These are phyloP conservation scores for Phytophthora foliorum DNA, from an alignment of 352 stramenopile genomes.

Conservation along the genomic window DNA sequence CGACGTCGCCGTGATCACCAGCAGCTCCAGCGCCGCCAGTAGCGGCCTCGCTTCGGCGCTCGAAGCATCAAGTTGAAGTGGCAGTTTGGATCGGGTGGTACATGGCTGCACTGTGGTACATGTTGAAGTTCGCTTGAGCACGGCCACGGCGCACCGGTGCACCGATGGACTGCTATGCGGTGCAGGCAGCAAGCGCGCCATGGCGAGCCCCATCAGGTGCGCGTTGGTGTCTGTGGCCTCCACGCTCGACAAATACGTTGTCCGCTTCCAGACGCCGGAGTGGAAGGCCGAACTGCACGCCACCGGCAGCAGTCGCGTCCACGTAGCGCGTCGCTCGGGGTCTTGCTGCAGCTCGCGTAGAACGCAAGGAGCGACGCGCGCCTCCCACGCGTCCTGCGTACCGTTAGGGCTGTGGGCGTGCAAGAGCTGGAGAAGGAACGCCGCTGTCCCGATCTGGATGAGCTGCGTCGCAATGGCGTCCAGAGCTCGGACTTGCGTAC, in stretches of 20 bases:
- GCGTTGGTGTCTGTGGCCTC: conserved; percentile 63
- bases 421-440: conserved; percentile 49
- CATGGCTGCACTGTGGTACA: neutral
- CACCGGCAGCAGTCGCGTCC: conserved; percentile 48
- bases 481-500: conserved; percentile 28
- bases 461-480: conserved; percentile 36
- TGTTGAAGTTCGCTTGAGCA: conserved; percentile 21
- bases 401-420: conserved; percentile 21
- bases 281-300: conserved; percentile 59
- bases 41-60: conserved; percentile 12
- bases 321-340: conserved; percentile 23
- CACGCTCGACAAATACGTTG: conserved; percentile 37
- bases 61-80: conserved; percentile 23
- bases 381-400: conserved; percentile 14
- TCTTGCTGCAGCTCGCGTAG: conserved; percentile 21
- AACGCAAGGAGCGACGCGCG: conserved; percentile 23
- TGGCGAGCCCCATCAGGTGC: conserved; percentile 54
- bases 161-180: conserved; percentile 17
- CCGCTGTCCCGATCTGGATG: conserved; percentile 41
- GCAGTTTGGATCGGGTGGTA: conserved; percentile 18
- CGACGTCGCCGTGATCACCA: conserved; percentile 20
- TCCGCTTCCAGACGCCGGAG: conserved; percentile 51
- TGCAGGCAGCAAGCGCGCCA: conserved; percentile 40
- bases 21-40: conserved; percentile 33
- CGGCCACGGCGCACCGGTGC: conserved; percentile 30